Evolutionary conservation across 2,329 filamentous ascomycete species (phyloP), one percentile per base, ranked within the genome.

Genomic region (Ampelomyces quisqualis): DNA sequence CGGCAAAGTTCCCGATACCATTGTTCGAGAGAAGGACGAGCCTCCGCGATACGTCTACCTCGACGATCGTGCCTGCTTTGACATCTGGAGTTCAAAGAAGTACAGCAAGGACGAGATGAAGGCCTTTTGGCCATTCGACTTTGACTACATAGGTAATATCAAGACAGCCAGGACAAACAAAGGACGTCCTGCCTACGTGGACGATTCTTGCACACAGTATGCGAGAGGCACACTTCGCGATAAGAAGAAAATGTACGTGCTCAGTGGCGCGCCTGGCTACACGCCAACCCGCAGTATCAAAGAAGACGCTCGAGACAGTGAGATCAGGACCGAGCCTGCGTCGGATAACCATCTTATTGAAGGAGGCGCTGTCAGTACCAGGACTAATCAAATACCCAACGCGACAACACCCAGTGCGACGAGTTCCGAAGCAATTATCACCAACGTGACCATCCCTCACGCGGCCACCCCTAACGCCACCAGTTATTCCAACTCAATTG

Each of bases 31-130:
- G 8, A 47, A 39, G 6, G 54, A 56, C 10, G 54, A 64, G 38
- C 67, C 67, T 6, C 70, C 70, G 2, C 58, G 53, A 13, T 65
- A 65, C 31, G 63, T 69, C n/a, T 63, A 68, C 24, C 63, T 73
- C 2, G 70, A 73, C 42, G 70, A 73, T 34, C 45, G 49, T 11
- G 64, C 69, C 3, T 65, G 58, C 15, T 63, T 63, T 37, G 58
- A 62, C 3, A 58, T 73, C 6, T 51, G 56, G 13, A 31, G 37
- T 5, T 67, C 66, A 17, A 53, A 64, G 17, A 55, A 55, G 8
- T 64, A 67, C 36, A 55, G 39, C 1, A 34, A 47, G 11, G 33
- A 48, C 5, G 55, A 65, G 18, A 39, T 53, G 15, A 39, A 38
- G 7, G 32, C 40, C 4, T 65, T 51, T 40, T 73, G 70, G 70